Conservation (phyloP, 306 rosid species). For the Glycine soja region DNA sequence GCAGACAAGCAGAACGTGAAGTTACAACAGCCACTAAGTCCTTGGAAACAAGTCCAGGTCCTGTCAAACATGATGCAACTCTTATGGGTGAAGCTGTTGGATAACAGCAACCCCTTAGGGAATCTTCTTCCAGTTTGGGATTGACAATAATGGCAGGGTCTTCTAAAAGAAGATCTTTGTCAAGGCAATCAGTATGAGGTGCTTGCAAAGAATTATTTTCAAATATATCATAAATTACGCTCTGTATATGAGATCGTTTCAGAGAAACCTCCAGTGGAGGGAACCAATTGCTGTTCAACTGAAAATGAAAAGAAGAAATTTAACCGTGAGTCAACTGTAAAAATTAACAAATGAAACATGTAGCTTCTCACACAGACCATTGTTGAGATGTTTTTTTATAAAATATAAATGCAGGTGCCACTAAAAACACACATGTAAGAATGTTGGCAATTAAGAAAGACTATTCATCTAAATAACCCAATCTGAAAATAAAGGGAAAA, state of each 20-base stretch:
- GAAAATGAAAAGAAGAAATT: too few relatives aligned
- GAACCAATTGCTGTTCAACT: too few relatives aligned
- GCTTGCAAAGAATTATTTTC: conserved; percentile 50
- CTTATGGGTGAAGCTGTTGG: conserved; percentile 42
- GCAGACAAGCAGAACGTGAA: conserved; percentile 49
- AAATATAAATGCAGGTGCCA: too few relatives aligned
- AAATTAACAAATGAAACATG: too few relatives aligned
- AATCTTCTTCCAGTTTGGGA: conserved; percentile 45
- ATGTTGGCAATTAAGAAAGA: too few relatives aligned
- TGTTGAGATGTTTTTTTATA: too few relatives aligned
- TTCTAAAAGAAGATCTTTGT: conserved; percentile 43
- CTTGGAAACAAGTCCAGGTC: conserved; percentile 44
- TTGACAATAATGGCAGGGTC: conserved; percentile 41
- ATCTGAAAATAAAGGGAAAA: too few relatives aligned
- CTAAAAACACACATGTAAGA: too few relatives aligned
- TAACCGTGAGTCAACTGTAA: too few relatives aligned
- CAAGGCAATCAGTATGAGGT: conserved; percentile 43
- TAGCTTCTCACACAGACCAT: too few relatives aligned
- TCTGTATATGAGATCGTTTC: conserved; percentile 41
- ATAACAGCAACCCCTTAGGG: conserved; percentile 29
- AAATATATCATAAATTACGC: conserved; percentile 61
- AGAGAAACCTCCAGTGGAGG: too few relatives aligned
- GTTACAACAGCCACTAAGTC: conserved; percentile 37
- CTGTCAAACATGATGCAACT: conserved; percentile 41
- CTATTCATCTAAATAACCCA: too few relatives aligned